phyloP scores from a whole-genome alignment of 169 alveolate species.

The Eimeria praecox region DNA sequence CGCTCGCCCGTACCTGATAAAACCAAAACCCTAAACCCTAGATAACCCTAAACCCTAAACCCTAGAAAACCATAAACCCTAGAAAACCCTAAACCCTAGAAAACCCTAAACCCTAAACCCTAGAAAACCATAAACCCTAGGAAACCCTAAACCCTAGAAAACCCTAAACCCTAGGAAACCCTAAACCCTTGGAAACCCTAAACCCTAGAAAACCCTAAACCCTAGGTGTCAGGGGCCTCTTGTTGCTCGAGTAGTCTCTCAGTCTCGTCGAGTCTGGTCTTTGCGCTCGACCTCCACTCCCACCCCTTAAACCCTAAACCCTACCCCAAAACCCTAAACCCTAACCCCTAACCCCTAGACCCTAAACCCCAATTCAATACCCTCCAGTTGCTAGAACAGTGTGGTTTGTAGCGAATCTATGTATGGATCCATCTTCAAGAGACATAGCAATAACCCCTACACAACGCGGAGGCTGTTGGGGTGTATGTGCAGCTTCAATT shows the following conservation, averaged over 20 bases:
- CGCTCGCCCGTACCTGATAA: slow-evolving; percentile 94
- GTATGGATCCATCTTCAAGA: slow-evolving; percentile 98
- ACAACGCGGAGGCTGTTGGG: slow-evolving; percentile 81
- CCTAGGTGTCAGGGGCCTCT: slow-evolving; percentile 94
- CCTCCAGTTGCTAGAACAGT: slow-evolving; percentile 99
- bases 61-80: neutral
- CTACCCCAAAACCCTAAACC: slow-evolving; percentile 4
- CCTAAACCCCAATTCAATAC: slow-evolving; percentile 77
- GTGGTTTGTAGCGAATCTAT: slow-evolving; percentile 96
- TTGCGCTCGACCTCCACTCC: too few species aligned
- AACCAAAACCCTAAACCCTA: slow-evolving; percentile 27
- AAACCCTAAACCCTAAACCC: too few species aligned
- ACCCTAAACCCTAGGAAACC: neutral
- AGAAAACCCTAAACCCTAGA: too few species aligned
- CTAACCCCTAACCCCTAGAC: slow-evolving; percentile 1
- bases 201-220: slow-evolving; percentile 22
- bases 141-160: too few species aligned
- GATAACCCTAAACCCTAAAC: slow-evolving; percentile 12
- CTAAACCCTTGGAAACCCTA: slow-evolving; percentile 31
- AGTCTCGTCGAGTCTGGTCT: too few species aligned
- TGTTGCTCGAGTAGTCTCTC: slow-evolving; percentile 97
- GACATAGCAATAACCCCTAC: slow-evolving; percentile 96
- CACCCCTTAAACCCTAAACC: too few species aligned
- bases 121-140: too few species aligned
- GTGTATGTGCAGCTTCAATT: slow-evolving; percentile 88